Conservation (phyloP, 2,329 filamentous ascomycete species). For the Pseudomassariella vexata region DNA sequence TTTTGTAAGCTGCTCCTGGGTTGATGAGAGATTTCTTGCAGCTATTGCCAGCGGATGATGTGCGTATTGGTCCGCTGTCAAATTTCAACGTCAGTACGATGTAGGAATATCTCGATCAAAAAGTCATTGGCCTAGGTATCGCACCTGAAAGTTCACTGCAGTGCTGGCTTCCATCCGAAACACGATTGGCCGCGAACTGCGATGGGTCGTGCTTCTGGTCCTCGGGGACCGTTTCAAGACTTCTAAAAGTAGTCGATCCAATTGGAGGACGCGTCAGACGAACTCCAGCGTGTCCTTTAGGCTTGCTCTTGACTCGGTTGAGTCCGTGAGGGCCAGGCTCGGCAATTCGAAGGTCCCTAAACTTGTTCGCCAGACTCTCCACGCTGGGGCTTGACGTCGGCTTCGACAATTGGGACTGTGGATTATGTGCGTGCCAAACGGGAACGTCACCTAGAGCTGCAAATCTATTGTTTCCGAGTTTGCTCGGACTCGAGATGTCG, state of each 20-base stretch:
- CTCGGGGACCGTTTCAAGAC: conserved; percentile 23
- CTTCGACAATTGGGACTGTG: too few species aligned
- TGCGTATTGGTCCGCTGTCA: conserved; percentile 17
- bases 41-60: conserved; percentile 21
- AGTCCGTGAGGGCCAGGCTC: conserved; percentile 10
- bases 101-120: background rate
- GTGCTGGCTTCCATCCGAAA: conserved; percentile 11
- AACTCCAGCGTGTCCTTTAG: conserved; percentile 14
- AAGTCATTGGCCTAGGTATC: background rate
- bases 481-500: conserved; percentile 7
- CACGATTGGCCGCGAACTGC: conserved; percentile 8
- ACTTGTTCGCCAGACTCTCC: conserved; percentile 25
- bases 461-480: conserved; percentile 7
- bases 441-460: conserved; percentile 22
- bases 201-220: conserved; percentile 14
- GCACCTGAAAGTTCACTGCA: conserved; percentile 21
- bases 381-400: conserved; percentile 15
- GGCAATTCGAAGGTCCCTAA: conserved; percentile 25
- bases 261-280: conserved; percentile 17
- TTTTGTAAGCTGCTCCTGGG: conserved; percentile 21
- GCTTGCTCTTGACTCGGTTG: conserved; percentile 9
- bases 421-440: conserved; percentile 22
- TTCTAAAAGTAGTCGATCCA: conserved; percentile 20
- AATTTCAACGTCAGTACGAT: conserved; percentile 8
- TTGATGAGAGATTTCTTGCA: conserved; percentile 19